Percentiles rank a stretch among this genome's conserved stretches.
phyloP scores from a whole-genome alignment of 1,284 basidiomycete species.

The Neotropicomus parvogracilis region DNA sequence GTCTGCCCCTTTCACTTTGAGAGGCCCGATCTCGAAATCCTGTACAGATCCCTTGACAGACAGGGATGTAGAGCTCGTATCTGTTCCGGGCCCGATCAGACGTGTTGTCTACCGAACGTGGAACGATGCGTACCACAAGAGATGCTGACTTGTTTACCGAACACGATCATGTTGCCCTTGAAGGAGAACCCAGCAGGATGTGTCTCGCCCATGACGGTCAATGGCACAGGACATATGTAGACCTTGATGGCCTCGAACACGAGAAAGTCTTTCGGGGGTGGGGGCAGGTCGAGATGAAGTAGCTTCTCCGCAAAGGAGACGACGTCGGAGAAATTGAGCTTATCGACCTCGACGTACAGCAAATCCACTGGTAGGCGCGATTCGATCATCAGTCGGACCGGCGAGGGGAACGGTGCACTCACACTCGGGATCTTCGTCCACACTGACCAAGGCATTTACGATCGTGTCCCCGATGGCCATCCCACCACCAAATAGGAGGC shows the following conservation, averaged over 20 bases:
- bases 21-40: constrained; percentile 5
- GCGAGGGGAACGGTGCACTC: background rate
- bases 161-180: constrained; percentile 7
- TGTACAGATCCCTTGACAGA: constrained; percentile 7
- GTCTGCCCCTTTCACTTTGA: constrained; percentile 4
- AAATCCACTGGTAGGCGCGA: constrained; percentile 7
- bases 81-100: background rate
- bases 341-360: constrained; percentile 8
- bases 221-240: constrained; percentile 1
- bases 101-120: background rate
- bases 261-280: constrained; percentile 10
- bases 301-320: constrained; percentile 11
- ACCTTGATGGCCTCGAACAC: constrained; percentile 5
- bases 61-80: background rate
- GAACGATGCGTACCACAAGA: constrained; percentile 5
- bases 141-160: constrained; percentile 3
- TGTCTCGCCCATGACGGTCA: background rate
- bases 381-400: background rate
- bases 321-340: constrained; percentile 8
- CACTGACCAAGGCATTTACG: constrained; percentile 1
- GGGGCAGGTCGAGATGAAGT: constrained; percentile 1
- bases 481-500: constrained; percentile 6
- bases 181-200: constrained; percentile 13
- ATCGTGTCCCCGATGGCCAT: constrained; percentile 1
- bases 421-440: constrained; percentile 10